Evolutionary conservation across 371 early-diverging fungal genomes (phyloP), one percentile per base, ranked within the genome.

Genomic region (Mucor ambiguus): DNA sequence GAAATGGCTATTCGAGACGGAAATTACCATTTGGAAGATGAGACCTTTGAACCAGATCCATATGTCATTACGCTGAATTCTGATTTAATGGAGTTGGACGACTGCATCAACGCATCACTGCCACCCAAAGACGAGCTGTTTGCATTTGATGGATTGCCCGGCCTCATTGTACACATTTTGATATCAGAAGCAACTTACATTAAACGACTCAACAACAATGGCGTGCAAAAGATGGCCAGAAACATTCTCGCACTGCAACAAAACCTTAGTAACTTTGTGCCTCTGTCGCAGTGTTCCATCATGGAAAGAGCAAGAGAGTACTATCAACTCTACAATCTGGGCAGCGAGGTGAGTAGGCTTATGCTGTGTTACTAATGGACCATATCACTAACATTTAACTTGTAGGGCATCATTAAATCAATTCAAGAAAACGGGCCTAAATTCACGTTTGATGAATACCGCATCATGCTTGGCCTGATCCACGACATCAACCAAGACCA

Each of bases 1-100:
- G 96, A 97, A 70, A 82, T 96, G 76, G 95, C 95, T 5, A 88
- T 92, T 48, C 86, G 96, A n/a, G 96, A 96, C 84, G 92, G 93
- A 10, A 88, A 88, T 49, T 94, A 93, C 67, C 77, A 78, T 56
- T 72, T 94, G 22, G 92, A 89, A 33, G 89, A 88, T 48, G 90
- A 90, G 52, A 81, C 91, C 0, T 76, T 77, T 48, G 94, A 95
- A 62, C 96, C 96, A 9, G 97, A 96, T 72, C 90, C 91, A 64
- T 96, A 95, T 75, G 85, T 96, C 18, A 85, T 89, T 52, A 80
- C 86, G 9, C 82, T 96, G 5, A 96, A 95, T 66, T 73, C 88
- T 32, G 94, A 95, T 57, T 69, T 96, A 28, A 87, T 92, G 48
- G 83, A 85, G 11, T 76, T 89, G 60, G 92, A 95, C 65, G 96